Evolutionary conservation across 345 rosid species (phyloP).

Genomic region (Boechera divaricarpa): DNA sequence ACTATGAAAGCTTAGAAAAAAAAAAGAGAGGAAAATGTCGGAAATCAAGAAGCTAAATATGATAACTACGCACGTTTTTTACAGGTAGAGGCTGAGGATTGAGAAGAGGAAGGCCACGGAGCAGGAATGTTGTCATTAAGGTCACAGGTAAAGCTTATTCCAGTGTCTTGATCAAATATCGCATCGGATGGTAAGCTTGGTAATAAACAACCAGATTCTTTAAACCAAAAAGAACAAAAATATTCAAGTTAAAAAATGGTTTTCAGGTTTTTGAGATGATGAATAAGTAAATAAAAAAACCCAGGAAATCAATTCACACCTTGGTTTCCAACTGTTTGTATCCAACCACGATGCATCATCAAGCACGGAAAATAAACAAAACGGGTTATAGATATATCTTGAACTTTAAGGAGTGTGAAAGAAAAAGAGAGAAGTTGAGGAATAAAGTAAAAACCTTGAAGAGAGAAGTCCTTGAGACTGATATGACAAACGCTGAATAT

Average conservation of each 20-base stretch:
- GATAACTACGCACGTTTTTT: slow-evolving; percentile 61
- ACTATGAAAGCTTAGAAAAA: not conserved
- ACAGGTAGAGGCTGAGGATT: slow-evolving; percentile 69
- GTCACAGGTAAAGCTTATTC: slow-evolving; percentile 95
- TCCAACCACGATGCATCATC: slow-evolving; percentile 32
- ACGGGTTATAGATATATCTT: not conserved
- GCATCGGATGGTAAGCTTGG: slow-evolving; percentile 99
- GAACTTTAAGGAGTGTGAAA: not conserved
- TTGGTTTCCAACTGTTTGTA: slow-evolving; percentile 66
- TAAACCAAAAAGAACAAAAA: slow-evolving; percentile 19
- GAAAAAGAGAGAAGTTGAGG: slow-evolving; percentile 6
- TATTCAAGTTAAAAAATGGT: slow-evolving; percentile 17
- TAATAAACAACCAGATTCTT: slow-evolving; percentile 91
- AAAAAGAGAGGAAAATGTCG: not conserved
- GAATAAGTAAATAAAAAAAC: not conserved
- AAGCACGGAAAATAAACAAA: not conserved
- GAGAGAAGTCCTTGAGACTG: slow-evolving; percentile 95
- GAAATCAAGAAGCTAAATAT: not conserved
- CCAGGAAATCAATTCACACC: slow-evolving; percentile 47
- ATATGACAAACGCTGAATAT: slow-evolving; percentile 80
- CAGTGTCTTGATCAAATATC: slow-evolving; percentile 70
- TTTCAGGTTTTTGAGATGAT: not conserved
- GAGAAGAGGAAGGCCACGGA: slow-evolving; percentile 78
- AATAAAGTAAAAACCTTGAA: slow-evolving; percentile 70
- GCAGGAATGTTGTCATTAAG: slow-evolving; percentile 97